Conservation (phyloP, 495 filamentous ascomycete genomes). For the Penicillium daleae region DNA sequence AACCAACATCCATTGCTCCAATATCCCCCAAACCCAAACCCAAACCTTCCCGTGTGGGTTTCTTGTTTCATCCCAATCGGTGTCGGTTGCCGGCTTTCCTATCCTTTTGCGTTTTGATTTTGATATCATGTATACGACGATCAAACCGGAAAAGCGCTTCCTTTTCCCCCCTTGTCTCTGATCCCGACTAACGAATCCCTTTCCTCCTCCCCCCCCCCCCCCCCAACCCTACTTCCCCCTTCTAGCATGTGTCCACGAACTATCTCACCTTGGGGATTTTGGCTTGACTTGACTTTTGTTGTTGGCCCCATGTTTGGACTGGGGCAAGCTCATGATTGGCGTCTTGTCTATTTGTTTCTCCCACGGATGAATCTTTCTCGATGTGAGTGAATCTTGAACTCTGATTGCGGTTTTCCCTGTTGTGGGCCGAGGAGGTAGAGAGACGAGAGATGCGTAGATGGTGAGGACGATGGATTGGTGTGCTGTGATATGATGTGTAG, state of each 20-base stretch:
- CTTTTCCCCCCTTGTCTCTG: slow-evolving; percentile 17
- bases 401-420: slow-evolving; percentile 36
- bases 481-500: slow-evolving; percentile 15
- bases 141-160: slow-evolving; percentile 44
- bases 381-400: slow-evolving; percentile 31
- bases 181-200: slow-evolving; percentile 33
- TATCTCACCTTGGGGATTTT: background rate
- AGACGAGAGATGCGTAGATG: slow-evolving; percentile 18
- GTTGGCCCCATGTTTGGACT: background rate
- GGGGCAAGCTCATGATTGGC: slow-evolving; percentile 48
- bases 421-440: slow-evolving; percentile 29
- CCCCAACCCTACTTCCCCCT: slow-evolving; percentile 14
- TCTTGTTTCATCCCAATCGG: background rate
- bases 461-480: slow-evolving; percentile 18
- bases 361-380: slow-evolving; percentile 36
- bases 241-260: slow-evolving; percentile 6
- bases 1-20: slow-evolving; percentile 17
- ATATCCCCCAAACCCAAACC: slow-evolving; percentile 6
- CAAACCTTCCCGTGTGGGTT: background rate
- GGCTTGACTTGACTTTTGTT: background rate
- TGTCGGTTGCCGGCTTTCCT: slow-evolving; percentile 11
- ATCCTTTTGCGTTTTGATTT: slow-evolving; percentile 17
- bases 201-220: slow-evolving; percentile 5
- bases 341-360: slow-evolving; percentile 46
- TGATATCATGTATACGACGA: slow-evolving; percentile 49